Conservation (phyloP, 2,329 filamentous ascomycete genomes). For the Falciphora oryzae region DNA sequence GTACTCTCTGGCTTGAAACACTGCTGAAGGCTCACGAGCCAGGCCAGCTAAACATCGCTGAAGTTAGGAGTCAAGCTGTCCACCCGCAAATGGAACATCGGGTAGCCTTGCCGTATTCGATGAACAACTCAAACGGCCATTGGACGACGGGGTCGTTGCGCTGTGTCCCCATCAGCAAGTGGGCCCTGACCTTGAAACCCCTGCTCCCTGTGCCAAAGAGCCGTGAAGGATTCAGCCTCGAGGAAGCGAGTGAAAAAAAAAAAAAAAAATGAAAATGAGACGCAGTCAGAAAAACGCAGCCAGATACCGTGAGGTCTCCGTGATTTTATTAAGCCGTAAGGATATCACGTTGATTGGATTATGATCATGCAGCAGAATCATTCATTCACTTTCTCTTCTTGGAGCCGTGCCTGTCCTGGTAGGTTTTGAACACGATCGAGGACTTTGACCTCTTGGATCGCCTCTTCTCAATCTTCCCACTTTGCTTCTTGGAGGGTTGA, state of each 20-base stretch:
- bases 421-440: slow-evolving; percentile 55
- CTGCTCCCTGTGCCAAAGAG: no score
- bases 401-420: slow-evolving; percentile 43
- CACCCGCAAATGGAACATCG: no score
- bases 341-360: background rate
- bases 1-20: background rate
- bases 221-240: no score
- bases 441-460: slow-evolving; percentile 45
- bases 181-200: background rate
- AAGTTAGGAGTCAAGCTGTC: background rate
- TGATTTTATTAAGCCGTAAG: background rate
- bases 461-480: slow-evolving; percentile 45
- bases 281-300: background rate
- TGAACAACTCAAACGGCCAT: background rate
- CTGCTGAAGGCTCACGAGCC: background rate
- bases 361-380: background rate
- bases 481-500: slow-evolving; percentile 33
- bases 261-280: background rate
- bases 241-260: background rate
- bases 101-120: background rate
- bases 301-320: background rate
- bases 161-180: background rate
- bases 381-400: slow-evolving; percentile 30
- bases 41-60: no score
- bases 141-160: background rate